phyloP scores from a whole-genome alignment of 352 stramenopile genomes.

The Globisporangium apiculatum region DNA sequence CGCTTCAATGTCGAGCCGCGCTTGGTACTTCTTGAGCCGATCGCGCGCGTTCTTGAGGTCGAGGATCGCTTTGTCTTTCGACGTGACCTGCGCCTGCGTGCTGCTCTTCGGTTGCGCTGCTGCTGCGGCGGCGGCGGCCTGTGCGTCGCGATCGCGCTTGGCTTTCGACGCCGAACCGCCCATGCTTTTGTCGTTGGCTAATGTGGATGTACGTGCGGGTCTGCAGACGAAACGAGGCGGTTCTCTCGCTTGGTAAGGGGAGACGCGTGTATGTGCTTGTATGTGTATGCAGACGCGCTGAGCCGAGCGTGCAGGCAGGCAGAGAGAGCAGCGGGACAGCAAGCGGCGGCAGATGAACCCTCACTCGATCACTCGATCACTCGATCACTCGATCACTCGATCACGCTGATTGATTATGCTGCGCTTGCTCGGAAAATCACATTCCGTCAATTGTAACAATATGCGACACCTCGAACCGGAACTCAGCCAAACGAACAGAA shows the following conservation, averaged over 20 bases:
- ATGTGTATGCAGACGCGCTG: too few species aligned
- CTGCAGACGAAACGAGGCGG: too few species aligned
- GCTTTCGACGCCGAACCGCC: constrained; percentile 42
- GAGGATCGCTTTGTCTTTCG: constrained; percentile 84
- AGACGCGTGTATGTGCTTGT: too few species aligned
- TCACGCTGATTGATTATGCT: background rate
- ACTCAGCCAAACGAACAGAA: background rate
- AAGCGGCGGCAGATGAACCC: too few species aligned
- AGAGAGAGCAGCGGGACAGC: too few species aligned
- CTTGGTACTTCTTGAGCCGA: constrained; percentile 78
- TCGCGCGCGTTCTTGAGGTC: constrained; percentile 89
- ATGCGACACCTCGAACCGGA: background rate
- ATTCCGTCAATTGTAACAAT: background rate
- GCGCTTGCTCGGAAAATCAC: too few species aligned
- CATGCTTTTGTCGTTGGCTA: constrained; percentile 3
- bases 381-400: too few species aligned
- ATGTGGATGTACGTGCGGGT: background rate
- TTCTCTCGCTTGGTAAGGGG: too few species aligned
- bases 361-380: too few species aligned
- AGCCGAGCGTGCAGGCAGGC: too few species aligned
- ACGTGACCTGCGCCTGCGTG: constrained; percentile 63
- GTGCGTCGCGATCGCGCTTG: constrained; percentile 21
- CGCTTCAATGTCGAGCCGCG: constrained; percentile 71
- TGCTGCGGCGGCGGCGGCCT: background rate
- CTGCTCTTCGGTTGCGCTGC: constrained; percentile 10